phyloP scores from a whole-genome alignment of 768 basidiomycete genomes.

The Tricholoma matsutake region DNA sequence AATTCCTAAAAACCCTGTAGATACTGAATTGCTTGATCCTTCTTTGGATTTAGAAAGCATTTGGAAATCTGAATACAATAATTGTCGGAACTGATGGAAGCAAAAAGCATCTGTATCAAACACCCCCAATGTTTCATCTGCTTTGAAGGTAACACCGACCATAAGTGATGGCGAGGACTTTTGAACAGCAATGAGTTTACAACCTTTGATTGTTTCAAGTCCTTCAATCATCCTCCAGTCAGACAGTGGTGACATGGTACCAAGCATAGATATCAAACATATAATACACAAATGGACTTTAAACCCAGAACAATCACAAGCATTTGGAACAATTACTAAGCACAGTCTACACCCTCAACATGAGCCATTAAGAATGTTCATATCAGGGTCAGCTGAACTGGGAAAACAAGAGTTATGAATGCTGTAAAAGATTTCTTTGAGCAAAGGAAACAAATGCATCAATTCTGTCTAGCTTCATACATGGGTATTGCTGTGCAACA shows the following conservation, averaged over 20 bases:
- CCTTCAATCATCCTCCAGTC: not conserved
- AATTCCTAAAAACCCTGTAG: not conserved
- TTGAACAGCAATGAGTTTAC: not conserved
- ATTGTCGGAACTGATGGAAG: not conserved
- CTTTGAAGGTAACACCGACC: not conserved
- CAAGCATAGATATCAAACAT: constrained; percentile 7
- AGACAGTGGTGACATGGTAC: no score
- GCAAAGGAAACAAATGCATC: constrained; percentile 9
- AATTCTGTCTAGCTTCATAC: constrained; percentile 29
- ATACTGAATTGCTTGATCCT: not conserved
- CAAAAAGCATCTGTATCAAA: not conserved
- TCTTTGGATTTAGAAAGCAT: no score
- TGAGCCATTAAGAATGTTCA: constrained; percentile 29
- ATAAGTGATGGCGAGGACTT: not conserved
- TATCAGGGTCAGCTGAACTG: constrained; percentile 39
- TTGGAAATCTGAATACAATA: not conserved
- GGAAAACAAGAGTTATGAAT: constrained; percentile 38
- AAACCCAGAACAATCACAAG: constrained; percentile 31
- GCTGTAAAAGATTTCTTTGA: constrained; percentile 32
- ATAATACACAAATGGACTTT: constrained; percentile 26
- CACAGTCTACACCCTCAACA: constrained; percentile 17
- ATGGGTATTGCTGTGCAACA: constrained; percentile 39
- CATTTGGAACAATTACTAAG: constrained; percentile 28
- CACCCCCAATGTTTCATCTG: not conserved
- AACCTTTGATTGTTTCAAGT: not conserved